phyloP scores from a whole-genome alignment of 352 stramenopile genomes.

The Blastocystis sp. region DNA sequence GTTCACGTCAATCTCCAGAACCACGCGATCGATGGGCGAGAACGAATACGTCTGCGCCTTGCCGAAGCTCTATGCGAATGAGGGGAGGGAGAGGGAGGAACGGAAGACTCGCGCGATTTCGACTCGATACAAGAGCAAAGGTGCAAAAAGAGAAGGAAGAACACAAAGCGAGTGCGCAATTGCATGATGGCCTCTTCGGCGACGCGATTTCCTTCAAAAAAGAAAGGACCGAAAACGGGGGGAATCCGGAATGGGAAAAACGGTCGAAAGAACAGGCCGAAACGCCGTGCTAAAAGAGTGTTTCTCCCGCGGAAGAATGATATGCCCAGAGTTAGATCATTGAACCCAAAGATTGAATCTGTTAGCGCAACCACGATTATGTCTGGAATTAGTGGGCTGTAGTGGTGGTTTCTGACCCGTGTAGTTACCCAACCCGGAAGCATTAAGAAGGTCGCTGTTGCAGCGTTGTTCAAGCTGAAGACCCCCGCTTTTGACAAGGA shows the following conservation, averaged over 20 bases:
- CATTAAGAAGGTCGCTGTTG: conserved; percentile 64
- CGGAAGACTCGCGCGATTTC: not conserved
- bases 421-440: conserved; percentile 64
- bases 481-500: conserved; percentile 63
- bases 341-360: not conserved
- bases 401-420: not conserved
- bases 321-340: not conserved
- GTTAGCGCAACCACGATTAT: not conserved
- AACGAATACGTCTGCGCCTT: not conserved
- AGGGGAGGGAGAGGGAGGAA: not conserved
- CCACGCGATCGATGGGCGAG: not conserved
- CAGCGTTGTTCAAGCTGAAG: conserved; percentile 52
- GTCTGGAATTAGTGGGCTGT: conserved; percentile 58
- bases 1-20: conserved; percentile 43
- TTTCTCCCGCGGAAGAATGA: not conserved
- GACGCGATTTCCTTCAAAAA: not conserved
- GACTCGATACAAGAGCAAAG: not conserved
- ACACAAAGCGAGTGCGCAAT: not conserved
- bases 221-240: not conserved
- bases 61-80: not conserved
- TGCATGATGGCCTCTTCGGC: not conserved
- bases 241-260: not conserved
- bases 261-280: not conserved
- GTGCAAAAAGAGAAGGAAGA: not conserved
- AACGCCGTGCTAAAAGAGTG: not conserved